Base-by-base conservation (phyloP, 2,329 filamentous ascomycete genomes). In the Phialophora expanda region DNA sequence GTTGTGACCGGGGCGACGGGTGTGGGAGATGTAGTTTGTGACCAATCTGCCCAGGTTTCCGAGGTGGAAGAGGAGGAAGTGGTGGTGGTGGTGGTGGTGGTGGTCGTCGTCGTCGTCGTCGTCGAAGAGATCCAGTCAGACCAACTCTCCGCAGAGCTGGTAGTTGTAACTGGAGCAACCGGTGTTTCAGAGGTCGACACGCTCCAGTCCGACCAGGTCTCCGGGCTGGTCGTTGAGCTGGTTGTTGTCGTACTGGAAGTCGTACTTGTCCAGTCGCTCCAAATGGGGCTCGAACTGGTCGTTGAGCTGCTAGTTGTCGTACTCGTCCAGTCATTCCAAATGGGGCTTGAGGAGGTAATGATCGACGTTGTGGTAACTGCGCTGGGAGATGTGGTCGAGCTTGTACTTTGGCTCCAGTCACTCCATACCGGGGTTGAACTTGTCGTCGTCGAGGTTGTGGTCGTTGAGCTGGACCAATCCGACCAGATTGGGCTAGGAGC, bases 1-100 rank as follows among this genome's bases (percentile, higher is more conserved):
- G 56, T 59, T 3, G 44, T 24, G 24, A 9, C 41, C 12, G 56
- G 56, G 50, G 57, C 28, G 20, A 41, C 28, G 17, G 57, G 44
- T 11, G 17, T 32, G 20, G 5, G 2, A 17, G 57, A 38, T 8
- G 57, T 53, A 6, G 46, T 24, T 7, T 14, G 26, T 3, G 30
- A 14, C 58, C 58, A 61, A 20, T 61, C 58, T 7, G 30, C 20
- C 58, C 58, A 61, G 14, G 46, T 48, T 20, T 50, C 46, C 17
- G 26, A 22, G 22, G 26, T 61, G 3, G 28, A 38, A 11, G 28
- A 14, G 5, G 12, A 58, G 12, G 56, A 8, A 30, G 38, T 56
- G 7, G 28, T 56, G 12, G 17, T 32, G 9, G 55, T 58, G 8
- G 57, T 61, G 4, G 55, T 57, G 17, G 55, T 24, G 2, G 38